phyloP scores from a whole-genome alignment of 2,329 filamentous ascomycete species.

The Alternaria ventricosa region DNA sequence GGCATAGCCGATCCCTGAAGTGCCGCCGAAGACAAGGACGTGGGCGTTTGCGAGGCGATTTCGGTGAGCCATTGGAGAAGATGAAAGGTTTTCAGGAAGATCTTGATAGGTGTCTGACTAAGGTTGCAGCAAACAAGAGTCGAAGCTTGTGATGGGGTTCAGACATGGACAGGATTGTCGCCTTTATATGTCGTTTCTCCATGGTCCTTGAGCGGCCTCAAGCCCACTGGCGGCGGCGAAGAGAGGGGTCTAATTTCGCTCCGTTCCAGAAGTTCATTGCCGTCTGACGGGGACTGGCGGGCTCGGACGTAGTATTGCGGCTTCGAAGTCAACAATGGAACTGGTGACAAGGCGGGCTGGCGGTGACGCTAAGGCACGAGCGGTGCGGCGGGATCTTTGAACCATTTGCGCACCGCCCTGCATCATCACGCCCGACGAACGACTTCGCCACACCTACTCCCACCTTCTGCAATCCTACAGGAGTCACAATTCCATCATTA shows the following conservation, averaged over 20 bases:
- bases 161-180: neutral
- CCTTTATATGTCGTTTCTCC: neutral
- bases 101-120: neutral
- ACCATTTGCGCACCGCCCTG: constrained; percentile 14
- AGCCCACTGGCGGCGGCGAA: neutral
- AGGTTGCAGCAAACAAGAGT: neutral
- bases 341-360: neutral
- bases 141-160: neutral
- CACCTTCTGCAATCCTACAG: neutral
- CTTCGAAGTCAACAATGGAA: neutral
- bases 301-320: neutral
- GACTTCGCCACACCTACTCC: neutral
- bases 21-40: constrained; percentile 69
- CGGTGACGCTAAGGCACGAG: constrained; percentile 29
- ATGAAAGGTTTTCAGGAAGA: neutral
- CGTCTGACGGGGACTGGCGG: neutral
- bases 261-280: neutral
- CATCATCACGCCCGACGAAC: neutral
- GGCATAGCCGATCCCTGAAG: constrained; percentile 68
- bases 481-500: neutral
- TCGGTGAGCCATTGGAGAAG: constrained; percentile 35
- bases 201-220: neutral
- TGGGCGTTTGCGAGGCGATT: constrained; percentile 58
- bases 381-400: constrained; percentile 17
- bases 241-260: neutral